Base-by-base conservation (phyloP, 225 moss, liverwort and hornwort species). In the Rhytidiadelphus loreus region DNA sequence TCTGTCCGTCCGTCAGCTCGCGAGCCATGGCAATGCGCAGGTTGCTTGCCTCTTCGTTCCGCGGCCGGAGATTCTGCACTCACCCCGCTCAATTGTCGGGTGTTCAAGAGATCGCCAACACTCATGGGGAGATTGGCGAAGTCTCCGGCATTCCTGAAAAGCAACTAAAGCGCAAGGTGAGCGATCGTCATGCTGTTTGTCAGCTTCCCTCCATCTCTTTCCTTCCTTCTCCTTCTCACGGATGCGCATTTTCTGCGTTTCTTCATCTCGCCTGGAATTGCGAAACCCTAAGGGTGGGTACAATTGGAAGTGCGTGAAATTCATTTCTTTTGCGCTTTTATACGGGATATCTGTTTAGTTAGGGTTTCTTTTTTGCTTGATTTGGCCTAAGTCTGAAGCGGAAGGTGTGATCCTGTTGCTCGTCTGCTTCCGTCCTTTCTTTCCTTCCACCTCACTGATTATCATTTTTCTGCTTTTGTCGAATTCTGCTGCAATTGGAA, bases 111-210 rank as follows among this genome's bases (percentile, higher is more conserved):
- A 50, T 89, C 66, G 44, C 73, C 28, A 80, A 17, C 52, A 89
- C 87, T 28, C 89, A 89, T 75, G 92, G 92, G 70, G 92, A 92
- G 92, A 91, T 92, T 30, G 92, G 92, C 33, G 93, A 93, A 89
- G 92, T 93, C 86, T 93, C 93, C 22, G 93, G 93, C 81, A 92
- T 93, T 62, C 93, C 93, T 76, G 90, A 69, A 75, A 53, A 90
- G 89, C 86, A 93, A 71, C 89, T 93, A 73, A 84, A 92, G 50
- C 92, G 92, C 80, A 92, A 92, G 92, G 92, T 92, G 82, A 86
- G 72, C 16, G 53, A 82, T 12, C 81, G 13, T 61, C 18, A 18
- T 33, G 13, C 44, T 43, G 12, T 55, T 32, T n/a, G 3, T 52
- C 69, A 52, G 58, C 37, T 56, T 46, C 55, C 66, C 22, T 35